Percentiles rank a stretch among this genome's conserved stretches.
Conservation (phyloP, 192 early-diverging fungal species). For the Dissophora ornata region DNA sequence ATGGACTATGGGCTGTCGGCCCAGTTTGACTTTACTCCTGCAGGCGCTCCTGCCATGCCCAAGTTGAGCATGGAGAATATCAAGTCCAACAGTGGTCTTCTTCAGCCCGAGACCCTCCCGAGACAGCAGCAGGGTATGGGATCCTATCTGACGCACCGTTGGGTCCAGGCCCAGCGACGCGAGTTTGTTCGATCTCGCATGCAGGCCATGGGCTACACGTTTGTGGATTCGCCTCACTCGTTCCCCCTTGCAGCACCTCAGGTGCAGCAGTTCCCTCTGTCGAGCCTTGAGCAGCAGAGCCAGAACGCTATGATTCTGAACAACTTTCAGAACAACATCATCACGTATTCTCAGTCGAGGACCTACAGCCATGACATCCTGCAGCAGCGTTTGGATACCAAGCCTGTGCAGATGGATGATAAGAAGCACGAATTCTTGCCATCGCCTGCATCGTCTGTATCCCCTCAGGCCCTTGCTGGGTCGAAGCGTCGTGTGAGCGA, state of each 20-base stretch:
- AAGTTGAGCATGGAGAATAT: constrained; percentile 11
- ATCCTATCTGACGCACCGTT: constrained; percentile 37
- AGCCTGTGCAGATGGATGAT: neutral
- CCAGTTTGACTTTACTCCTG: constrained; percentile 38
- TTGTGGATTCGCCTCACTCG: neutral
- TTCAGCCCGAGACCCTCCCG: constrained; percentile 27
- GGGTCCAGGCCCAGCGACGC: constrained; percentile 50
- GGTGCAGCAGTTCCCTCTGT: neutral
- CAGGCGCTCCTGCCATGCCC: constrained; percentile 5
- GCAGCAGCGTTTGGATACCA: constrained; percentile 3
- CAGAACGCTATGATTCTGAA: constrained; percentile 24
- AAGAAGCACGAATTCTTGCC: constrained; percentile 11
- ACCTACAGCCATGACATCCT: constrained; percentile 8
- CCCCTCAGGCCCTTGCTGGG: constrained; percentile 21
- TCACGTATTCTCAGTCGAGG: constrained; percentile 15
- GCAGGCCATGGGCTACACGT: constrained; percentile 32
- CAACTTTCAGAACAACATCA: constrained; percentile 41
- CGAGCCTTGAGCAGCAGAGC: constrained; percentile 20
- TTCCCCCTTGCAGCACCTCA: neutral
- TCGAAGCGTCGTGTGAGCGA: constrained; percentile 39
- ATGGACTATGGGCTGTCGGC: constrained; percentile 1
- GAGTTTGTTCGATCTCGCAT: constrained; percentile 45
- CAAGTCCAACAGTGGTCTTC: constrained; percentile 14
- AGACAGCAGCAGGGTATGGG: constrained; percentile 54
- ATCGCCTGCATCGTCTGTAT: constrained; percentile 38